Conservation (phyloP, 208 protist species). For the Crithidia bombi region DNA sequence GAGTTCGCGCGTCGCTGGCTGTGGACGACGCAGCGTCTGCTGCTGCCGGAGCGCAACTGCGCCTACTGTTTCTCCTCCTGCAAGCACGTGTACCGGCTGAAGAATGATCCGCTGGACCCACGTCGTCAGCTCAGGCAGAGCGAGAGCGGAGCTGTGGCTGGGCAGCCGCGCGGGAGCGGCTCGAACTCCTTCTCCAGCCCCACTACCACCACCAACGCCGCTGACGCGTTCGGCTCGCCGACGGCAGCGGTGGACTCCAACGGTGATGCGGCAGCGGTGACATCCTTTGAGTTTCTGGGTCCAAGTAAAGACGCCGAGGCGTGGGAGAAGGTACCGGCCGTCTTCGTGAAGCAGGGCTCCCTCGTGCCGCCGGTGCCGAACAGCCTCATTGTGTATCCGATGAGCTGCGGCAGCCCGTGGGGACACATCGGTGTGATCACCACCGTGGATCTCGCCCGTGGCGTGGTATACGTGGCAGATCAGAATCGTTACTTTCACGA, state of each 20-base stretch:
- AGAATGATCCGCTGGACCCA: slow-evolving; percentile 10
- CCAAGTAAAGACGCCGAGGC: slow-evolving; percentile 25
- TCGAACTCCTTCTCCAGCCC: too few species aligned
- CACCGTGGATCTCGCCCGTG: slow-evolving; percentile 38
- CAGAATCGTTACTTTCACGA: slow-evolving; percentile 84
- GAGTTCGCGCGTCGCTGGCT: slow-evolving; percentile 87
- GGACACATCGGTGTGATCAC: slow-evolving; percentile 88
- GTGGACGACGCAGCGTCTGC: slow-evolving; percentile 58
- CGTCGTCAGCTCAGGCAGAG: neutral
- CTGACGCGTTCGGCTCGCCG: neutral
- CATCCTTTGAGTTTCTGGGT: neutral
- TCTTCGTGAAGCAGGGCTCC: slow-evolving; percentile 60
- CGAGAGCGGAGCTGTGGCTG: slow-evolving; percentile 17
- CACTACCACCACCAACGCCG: neutral
- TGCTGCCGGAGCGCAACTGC: slow-evolving; percentile 56
- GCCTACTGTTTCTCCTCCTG: slow-evolving; percentile 50
- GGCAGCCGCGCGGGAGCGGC: neutral
- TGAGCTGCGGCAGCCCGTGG: slow-evolving; percentile 56
- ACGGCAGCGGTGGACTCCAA: too few species aligned
- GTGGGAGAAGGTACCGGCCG: slow-evolving; percentile 49
- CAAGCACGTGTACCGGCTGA: slow-evolving; percentile 36
- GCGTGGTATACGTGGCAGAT: slow-evolving; percentile 67
- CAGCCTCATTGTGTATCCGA: slow-evolving; percentile 84
- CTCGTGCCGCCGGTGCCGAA: slow-evolving; percentile 45
- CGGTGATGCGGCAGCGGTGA: too few species aligned